Base-by-base conservation (phyloP, 208 protist genomes). In the Leishmania mexicana region DNA sequence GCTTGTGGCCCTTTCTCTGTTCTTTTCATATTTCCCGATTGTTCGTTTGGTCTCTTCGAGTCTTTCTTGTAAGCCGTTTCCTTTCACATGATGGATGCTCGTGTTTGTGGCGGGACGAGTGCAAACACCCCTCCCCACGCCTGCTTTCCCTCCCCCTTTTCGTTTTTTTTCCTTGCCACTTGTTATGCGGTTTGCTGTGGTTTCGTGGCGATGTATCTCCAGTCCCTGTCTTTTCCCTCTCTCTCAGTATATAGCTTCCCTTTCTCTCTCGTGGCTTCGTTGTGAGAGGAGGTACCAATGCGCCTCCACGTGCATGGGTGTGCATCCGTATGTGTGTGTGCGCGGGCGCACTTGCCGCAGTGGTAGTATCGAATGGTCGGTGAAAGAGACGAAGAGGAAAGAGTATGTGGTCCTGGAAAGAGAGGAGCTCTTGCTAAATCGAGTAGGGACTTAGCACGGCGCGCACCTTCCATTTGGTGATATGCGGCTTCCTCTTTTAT, bases 31-130 rank as follows among this genome's bases (percentile, higher is more conserved):
- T 31, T 74, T 74, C 35, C 28, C 2, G 74, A 76, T 8, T 5
- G 54, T 54, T 51, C 45, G 28, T 78, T 79, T 76, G 21, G 51
- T 79, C n/a, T 79, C 45, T 76, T 40, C 4, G 10, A 17, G 60
- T 3, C 13, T 49, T 51, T 51, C 35, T 73, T 58, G 51, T 21
- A 21, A 6, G 15, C 21, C 8, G 10, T 62, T 24, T 31, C 1
- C 28, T 31, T 31, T 31, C 11, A 62, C 24, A 62, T 31, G 57
- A 31, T 31, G 24, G n/a, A 24, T 62, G 57, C 8, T 24, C 13
- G 57, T 31, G 57, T 62, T 7, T 80, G 42, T 65, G 6, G 57
- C 42, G 31, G 15, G 13, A 68, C 13, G 31, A 40, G 62, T 31
- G 31, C 62, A 31, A 15, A 64, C 17, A 13, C 7, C 31, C 15